Evolutionary conservation across 2,329 filamentous ascomycete genomes (phyloP).

Genomic region (Botrytis porri): DNA sequence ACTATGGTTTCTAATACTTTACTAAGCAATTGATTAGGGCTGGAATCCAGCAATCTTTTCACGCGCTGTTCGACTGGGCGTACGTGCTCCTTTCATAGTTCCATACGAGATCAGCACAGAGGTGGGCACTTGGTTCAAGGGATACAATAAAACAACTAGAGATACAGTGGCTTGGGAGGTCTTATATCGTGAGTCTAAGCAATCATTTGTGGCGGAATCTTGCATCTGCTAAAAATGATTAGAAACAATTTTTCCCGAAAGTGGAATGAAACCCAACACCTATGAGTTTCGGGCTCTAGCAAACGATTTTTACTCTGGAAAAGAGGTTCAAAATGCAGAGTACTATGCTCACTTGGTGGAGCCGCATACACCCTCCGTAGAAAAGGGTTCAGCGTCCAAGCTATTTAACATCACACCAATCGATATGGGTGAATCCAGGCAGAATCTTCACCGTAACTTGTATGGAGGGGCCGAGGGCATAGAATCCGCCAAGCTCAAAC

Average conservation of each 20-base stretch:
- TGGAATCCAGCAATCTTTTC: slow-evolving; percentile 11
- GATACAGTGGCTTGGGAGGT: neutral
- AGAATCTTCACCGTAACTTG: slow-evolving; percentile 3
- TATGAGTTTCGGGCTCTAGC: slow-evolving; percentile 1
- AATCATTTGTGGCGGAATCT: neutral
- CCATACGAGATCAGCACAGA: neutral
- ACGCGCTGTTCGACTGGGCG: neutral
- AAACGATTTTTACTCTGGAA: slow-evolving; percentile 1
- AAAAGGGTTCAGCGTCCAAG: neutral
- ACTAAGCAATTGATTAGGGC: slow-evolving; percentile 1
- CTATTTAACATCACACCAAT: neutral
- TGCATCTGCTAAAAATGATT: neutral
- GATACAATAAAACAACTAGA: neutral
- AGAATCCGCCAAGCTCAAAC: neutral
- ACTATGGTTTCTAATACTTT: neutral
- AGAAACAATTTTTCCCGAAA: neutral
- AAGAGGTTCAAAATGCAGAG: neutral
- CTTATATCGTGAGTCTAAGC: neutral
- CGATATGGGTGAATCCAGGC: neutral
- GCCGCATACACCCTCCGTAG: neutral
- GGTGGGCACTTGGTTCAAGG: neutral
- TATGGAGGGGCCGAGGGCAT: neutral
- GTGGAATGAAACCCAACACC: neutral
- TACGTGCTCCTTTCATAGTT: neutral
- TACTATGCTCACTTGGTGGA: neutral